A percentile compares a stretch with the other conserved stretches of the same genome.
Conservation (phyloP, 1,139 yeast genomes). For the Magnusiomyces magnusii region DNA sequence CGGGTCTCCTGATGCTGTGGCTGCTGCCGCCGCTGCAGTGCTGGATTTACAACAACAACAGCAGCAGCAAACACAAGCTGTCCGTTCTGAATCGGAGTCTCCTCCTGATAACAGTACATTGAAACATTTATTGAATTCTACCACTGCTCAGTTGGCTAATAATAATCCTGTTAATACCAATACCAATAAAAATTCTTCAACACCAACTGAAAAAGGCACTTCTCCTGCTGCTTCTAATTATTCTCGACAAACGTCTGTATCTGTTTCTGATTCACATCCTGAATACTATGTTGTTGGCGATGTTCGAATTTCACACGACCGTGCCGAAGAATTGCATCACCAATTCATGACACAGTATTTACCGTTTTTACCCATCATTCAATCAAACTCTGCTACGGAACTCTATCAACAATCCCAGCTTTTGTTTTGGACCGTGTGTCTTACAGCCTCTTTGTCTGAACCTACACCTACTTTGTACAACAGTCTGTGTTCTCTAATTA, state of each 20-base stretch:
- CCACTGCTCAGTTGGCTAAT: neutral
- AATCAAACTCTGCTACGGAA: slow-evolving; percentile 64
- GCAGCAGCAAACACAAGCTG: slow-evolving; percentile 1
- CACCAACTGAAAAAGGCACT: neutral
- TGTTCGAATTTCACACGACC: slow-evolving; percentile 53
- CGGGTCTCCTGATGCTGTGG: slow-evolving; percentile 10
- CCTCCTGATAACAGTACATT: neutral
- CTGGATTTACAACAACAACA: slow-evolving; percentile 3
- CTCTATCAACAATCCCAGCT: slow-evolving; percentile 76
- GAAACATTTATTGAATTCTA: neutral
- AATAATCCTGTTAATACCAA: neutral
- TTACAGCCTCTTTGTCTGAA: slow-evolving; percentile 79
- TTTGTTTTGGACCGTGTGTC: slow-evolving; percentile 83
- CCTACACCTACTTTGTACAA: slow-evolving; percentile 80
- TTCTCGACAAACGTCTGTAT: slow-evolving; percentile 5
- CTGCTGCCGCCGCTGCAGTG: slow-evolving; percentile 3
- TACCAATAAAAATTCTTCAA: neutral
- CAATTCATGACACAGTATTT: slow-evolving; percentile 58
- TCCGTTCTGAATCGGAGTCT: neutral
- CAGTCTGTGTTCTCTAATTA: slow-evolving; percentile 67
- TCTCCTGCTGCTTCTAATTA: neutral
- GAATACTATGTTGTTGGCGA: slow-evolving; percentile 56
- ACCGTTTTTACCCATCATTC: slow-evolving; percentile 74
- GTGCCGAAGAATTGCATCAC: slow-evolving; percentile 66
- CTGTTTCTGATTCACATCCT: slow-evolving; percentile 5